These are phyloP conservation scores for Cyberlindnera euphorbiiphila DNA, from an alignment of 805 yeast species.

Conservation along the genomic window DNA sequence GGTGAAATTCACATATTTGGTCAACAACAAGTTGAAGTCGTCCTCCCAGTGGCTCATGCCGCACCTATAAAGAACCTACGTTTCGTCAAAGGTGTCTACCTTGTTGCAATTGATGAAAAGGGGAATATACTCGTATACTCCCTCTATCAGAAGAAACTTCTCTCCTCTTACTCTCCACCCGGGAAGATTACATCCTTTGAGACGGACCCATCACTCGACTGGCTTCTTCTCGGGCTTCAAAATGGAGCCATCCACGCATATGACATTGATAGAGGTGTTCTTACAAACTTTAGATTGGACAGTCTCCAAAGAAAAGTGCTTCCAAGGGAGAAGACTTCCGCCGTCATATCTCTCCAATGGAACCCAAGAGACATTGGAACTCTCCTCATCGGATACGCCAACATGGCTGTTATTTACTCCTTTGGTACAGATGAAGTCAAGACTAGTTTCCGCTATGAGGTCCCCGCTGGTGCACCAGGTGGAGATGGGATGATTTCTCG, in stretches of 20 bases:
- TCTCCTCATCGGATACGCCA: constrained; percentile 67
- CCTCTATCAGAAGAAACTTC: constrained; percentile 53
- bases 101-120: constrained; percentile 64
- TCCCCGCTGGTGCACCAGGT: constrained; percentile 70
- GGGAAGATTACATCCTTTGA: constrained; percentile 66
- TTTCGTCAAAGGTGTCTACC: constrained; percentile 77
- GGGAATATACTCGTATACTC: constrained; percentile 68
- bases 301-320: constrained; percentile 63
- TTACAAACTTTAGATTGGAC: constrained; percentile 63
- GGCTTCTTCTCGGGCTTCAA: constrained; percentile 74
- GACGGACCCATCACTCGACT: constrained; percentile 84
- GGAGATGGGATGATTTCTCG: constrained; percentile 43
- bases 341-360: constrained; percentile 65
- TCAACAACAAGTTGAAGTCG: constrained; percentile 72
- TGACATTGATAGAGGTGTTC: constrained; percentile 74
- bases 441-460: constrained; percentile 52
- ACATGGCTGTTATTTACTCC: constrained; percentile 66
- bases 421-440: constrained; percentile 57
- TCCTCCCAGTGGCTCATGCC: constrained; percentile 48
- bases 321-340: constrained; percentile 55
- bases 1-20: constrained; percentile 81
- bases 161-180: constrained; percentile 60
- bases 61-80: constrained; percentile 51
- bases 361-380: constrained; percentile 90
- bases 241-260: constrained; percentile 71